A percentile compares a stretch with the other conserved stretches of the same genome.
Conservation (phyloP, 495 filamentous ascomycete genomes). For the Daldinia decipiens region DNA sequence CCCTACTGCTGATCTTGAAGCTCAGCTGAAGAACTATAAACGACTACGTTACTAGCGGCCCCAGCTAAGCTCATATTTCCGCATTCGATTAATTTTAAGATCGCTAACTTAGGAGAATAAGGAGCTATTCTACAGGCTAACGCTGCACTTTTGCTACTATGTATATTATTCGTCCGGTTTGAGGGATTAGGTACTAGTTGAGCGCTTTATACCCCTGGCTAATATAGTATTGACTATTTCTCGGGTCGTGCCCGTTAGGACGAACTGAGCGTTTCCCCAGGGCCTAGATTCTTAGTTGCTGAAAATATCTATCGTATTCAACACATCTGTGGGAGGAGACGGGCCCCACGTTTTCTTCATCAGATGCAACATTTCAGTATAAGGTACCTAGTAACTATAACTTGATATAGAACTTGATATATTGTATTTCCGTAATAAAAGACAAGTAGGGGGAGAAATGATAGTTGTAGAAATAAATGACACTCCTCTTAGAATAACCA, state of each 20-base stretch:
- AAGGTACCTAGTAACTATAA: too few species aligned
- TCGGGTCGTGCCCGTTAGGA: background rate
- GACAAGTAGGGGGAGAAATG: too few species aligned
- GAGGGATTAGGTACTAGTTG: background rate
- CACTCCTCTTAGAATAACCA: too few species aligned
- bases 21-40: slow-evolving; percentile 1
- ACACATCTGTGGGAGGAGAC: background rate
- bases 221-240: background rate
- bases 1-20: background rate
- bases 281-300: background rate
- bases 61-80: background rate
- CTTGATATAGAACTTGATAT: too few species aligned
- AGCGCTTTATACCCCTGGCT: background rate
- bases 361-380: background rate
- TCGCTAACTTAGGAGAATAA: background rate
- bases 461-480: too few species aligned
- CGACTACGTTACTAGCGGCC: background rate
- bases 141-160: background rate
- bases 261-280: background rate
- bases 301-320: background rate
- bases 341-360: background rate
- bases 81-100: background rate
- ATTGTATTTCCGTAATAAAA: too few species aligned
- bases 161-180: background rate
- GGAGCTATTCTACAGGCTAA: background rate